Evolutionary conservation across 331 rosid species (phyloP), one percentile per base, ranked within the genome.

Genomic region (Acacia pycnantha): DNA sequence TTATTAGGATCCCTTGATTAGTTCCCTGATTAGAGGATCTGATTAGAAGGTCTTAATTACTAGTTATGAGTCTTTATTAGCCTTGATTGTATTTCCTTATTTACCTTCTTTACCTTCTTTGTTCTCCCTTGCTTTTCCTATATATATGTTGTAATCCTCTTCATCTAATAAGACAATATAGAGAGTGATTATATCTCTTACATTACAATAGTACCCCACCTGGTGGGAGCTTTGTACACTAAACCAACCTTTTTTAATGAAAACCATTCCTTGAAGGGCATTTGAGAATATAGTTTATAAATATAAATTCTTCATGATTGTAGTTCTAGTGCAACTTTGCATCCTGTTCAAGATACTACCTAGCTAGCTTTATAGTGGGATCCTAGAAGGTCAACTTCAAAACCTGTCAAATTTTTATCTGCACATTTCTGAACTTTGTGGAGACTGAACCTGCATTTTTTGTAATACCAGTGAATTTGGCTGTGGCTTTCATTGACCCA

Each of bases 371-470:
- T 41, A 56, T 48, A 56, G 48, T 77, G 74, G 77, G 81, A 69
- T 77, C 77, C 64, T 67, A 44, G 58, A 24, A 71, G 76, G 61
- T 37, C 50, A 70, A 47, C 69, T 43, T 66, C 72, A 84, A 84
- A 74, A 72, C 61, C 53, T 46, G 53, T 31, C 67, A 72, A 67
- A 67, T 73, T 74, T 68, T 33, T 69, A 14, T 70, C 12, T 14
- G 35, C 76, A 69, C 84, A 74, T 35, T 74, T 76, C 35, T 75
- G 27, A 70, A 75, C 70, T 72, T 11, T 62, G 12, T 70, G 22
- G 53, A 79, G 29, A 79, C 27, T 75, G 35, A 81, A 48, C 69
- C 79, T 84, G 78, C 35, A 11, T 24, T 79, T 74, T 61, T 79
- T 82, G 40, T 26, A 22, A 46, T 46, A 26, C 35, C 76, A 71